Base-by-base conservation (phyloP, 208 protist species). In the Leptomonas seymouri region DNA sequence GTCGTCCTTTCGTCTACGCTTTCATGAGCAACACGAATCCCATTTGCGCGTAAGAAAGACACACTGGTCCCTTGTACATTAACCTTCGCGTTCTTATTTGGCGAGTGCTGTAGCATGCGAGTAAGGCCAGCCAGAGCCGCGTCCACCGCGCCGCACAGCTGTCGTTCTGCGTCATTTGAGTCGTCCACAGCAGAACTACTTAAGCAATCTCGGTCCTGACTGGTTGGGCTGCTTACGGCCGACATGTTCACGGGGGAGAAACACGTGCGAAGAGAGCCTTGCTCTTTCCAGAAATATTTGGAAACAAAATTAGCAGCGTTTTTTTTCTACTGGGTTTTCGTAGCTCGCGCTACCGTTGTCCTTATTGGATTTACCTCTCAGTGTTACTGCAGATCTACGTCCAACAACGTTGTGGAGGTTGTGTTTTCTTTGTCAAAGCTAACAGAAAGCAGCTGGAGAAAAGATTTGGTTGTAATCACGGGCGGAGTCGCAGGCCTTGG, bases 91-190 rank as follows among this genome's bases (percentile, higher is more conserved):
- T 51, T 69, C 25, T 76, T 45, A 28, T 20, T 68, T 2, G 62
- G 5, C 14, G 48, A 31, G 55, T 53, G 64, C 53, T 70, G 71
- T 23, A 71, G 58, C 20, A 36, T 31, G 30, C 51, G 45, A 9
- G 55, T 60, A 6, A 62, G 51, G 14, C 48, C 45, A 5, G 30
- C 46, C 36, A 77, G 55, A 56, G 48, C 50, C 49, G 50, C 30
- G 11, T 77, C 71, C 21, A 77, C 71, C 48, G 66, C 61, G 1
- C 28, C 31, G 45, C 71, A 67, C 31, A 77, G 58, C 55, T 71
- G 45, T 28, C 63, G 64, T 51, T 77, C 71, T 23, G 56, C 44
- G 18, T 71, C 58, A 25, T 34, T 67, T 39, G 11, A 31, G 36
- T 67, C 71, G 27, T 66, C 49, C 15, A 70, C 30, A 41, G 61